These are phyloP conservation scores for Nemania abortiva DNA, from an alignment of 2,329 filamentous ascomycete genomes.

Conservation along the genomic window DNA sequence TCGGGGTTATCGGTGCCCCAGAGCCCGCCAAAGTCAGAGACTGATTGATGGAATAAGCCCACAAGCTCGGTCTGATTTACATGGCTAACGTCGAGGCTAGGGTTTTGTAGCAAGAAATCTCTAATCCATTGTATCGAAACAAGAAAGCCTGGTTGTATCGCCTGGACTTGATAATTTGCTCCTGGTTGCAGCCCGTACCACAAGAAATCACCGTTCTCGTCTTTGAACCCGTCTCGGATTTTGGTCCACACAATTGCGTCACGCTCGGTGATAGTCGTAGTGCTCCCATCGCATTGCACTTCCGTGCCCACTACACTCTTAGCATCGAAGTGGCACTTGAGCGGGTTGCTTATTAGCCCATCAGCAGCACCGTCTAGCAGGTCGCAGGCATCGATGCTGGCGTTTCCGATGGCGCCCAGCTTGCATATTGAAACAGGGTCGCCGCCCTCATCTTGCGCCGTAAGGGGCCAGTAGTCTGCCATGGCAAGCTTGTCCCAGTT, in stretches of 20 bases:
- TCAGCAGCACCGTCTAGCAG: slow-evolving; percentile 61
- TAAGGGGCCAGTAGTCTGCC: slow-evolving; percentile 55
- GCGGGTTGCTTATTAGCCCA: slow-evolving; percentile 59
- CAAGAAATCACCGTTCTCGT: slow-evolving; percentile 35
- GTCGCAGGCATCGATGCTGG: slow-evolving; percentile 62
- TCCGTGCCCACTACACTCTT: slow-evolving; percentile 53
- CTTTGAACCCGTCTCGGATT: slow-evolving; percentile 40
- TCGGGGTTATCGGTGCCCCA: slow-evolving; percentile 50
- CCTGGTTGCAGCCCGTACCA: slow-evolving; percentile 40
- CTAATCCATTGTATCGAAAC: slow-evolving; percentile 42
- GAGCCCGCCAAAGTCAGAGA: slow-evolving; percentile 39
- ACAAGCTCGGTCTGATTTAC: slow-evolving; percentile 48
- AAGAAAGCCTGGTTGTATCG: slow-evolving; percentile 38
- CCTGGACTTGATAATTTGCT: slow-evolving; percentile 20
- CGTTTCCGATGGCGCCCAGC: slow-evolving; percentile 51
- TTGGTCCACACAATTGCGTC: slow-evolving; percentile 39
- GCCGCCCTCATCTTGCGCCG: slow-evolving; percentile 47
- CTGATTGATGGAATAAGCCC: slow-evolving; percentile 40
- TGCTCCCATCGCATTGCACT: slow-evolving; percentile 47
- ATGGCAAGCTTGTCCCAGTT: slow-evolving; percentile 40
- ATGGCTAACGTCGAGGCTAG: slow-evolving; percentile 47
- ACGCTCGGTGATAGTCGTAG: slow-evolving; percentile 50
- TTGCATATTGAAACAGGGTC: slow-evolving; percentile 43
- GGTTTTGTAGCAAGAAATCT: slow-evolving; percentile 46
- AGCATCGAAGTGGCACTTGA: slow-evolving; percentile 56